These are phyloP conservation scores for Cryptococcus hybrid DNA, from an alignment of 1,284 basidiomycete species.

Conservation along the genomic window DNA sequence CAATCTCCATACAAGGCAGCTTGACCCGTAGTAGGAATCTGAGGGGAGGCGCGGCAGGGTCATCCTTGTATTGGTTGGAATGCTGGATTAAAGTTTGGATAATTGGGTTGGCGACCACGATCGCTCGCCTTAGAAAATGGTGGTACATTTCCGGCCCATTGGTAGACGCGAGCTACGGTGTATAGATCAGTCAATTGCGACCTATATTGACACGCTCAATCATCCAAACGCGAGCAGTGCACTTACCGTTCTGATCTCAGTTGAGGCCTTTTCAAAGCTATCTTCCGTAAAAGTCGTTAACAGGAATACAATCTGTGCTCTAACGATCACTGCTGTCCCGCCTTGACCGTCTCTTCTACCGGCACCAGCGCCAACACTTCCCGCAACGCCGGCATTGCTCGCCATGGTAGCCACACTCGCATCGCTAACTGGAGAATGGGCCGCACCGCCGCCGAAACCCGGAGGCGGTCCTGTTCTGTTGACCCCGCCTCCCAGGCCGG, in stretches of 20 bases:
- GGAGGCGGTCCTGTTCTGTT: slow-evolving; percentile 47
- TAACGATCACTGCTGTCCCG: slow-evolving; percentile 42
- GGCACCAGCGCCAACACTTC: slow-evolving; percentile 5
- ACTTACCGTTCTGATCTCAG: slow-evolving; percentile 86
- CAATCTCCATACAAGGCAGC: slow-evolving; percentile 47
- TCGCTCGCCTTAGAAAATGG: slow-evolving; percentile 90
- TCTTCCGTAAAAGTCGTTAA: slow-evolving; percentile 91
- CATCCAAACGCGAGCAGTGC: too few species aligned
- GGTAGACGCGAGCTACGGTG: slow-evolving; percentile 77
- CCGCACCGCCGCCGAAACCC: slow-evolving; percentile 33
- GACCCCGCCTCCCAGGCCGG: slow-evolving; percentile 47
- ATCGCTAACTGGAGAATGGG: slow-evolving; percentile 9
- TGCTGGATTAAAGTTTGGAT: slow-evolving; percentile 44
- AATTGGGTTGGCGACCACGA: slow-evolving; percentile 60
- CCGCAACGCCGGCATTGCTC: background rate
- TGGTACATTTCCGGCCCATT: slow-evolving; percentile 93
- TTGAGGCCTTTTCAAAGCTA: slow-evolving; percentile 85
- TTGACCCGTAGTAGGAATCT: slow-evolving; percentile 34
- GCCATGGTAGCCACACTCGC: slow-evolving; percentile 1
- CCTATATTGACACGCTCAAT: background rate
- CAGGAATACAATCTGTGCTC: slow-evolving; percentile 78
- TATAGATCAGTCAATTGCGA: background rate
- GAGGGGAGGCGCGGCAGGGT: slow-evolving; percentile 38
- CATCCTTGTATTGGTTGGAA: slow-evolving; percentile 26
- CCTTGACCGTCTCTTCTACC: slow-evolving; percentile 19